Conservation (phyloP, 495 filamentous ascomycete species). For the Polyplosphaeria fusca region DNA sequence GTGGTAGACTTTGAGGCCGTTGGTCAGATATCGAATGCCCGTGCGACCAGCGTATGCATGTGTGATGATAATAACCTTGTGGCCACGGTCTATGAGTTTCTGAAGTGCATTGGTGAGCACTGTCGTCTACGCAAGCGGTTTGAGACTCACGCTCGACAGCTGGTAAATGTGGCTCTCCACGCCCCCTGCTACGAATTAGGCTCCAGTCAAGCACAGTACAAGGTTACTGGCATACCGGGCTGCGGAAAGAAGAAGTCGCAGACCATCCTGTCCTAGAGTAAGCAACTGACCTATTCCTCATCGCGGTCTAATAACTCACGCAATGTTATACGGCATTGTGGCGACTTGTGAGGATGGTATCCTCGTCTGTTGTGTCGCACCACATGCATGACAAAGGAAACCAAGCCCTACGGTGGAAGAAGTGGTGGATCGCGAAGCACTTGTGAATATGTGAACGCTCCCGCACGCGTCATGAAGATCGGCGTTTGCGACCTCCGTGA, state of each 20-base stretch:
- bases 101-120: slow-evolving; percentile 76
- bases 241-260: slow-evolving; percentile 99
- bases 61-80: slow-evolving; percentile 97
- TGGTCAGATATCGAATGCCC: slow-evolving; percentile 94
- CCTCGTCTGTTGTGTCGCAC: slow-evolving; percentile 4
- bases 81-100: slow-evolving; percentile 93
- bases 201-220: neutral
- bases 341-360: slow-evolving; percentile 29
- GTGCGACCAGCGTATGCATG: slow-evolving; percentile 91
- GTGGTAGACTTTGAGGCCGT: slow-evolving; percentile 97
- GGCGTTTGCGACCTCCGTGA: slow-evolving; percentile 15
- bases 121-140: slow-evolving; percentile 47
- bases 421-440: slow-evolving; percentile 2
- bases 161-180: slow-evolving; percentile 99
- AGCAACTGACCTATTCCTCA: neutral
- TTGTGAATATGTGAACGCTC: too few relatives aligned
- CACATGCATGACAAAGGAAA: neutral
- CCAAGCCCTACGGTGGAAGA: slow-evolving; percentile 13
- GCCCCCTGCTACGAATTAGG: slow-evolving; percentile 54
- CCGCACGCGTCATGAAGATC: slow-evolving; percentile 1
- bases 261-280: slow-evolving; percentile 66
- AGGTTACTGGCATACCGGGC: slow-evolving; percentile 55
- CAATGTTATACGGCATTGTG: slow-evolving; percentile 69
- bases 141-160: slow-evolving; percentile 59
- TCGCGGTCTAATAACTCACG: slow-evolving; percentile 46